Evolutionary conservation across 2,329 filamentous ascomycete species (phyloP), one percentile per base, ranked within the genome.

Genomic region (Calonectria pteridis): DNA sequence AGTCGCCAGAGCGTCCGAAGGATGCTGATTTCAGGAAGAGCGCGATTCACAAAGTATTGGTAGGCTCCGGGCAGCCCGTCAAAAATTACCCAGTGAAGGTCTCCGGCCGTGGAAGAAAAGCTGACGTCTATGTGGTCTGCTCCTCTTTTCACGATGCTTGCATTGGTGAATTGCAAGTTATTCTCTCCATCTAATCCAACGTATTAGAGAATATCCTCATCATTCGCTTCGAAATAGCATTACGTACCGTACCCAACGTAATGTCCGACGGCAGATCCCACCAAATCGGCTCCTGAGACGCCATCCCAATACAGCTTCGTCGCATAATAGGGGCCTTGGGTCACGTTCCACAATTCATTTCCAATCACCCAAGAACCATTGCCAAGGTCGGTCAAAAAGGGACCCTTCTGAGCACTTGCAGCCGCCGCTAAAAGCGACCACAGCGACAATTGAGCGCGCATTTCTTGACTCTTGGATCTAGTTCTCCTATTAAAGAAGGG

Each of bases 1-100:
- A 62, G 33, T 10, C 55, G 55, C 55, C 55, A 62, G 3, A 62
- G 55, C 3, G 55, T 62, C 40, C 55, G 33, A 7, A 62, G 55
- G 10, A 62, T 62, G 55, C 55, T 62, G 3, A 62, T 62, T 3
- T 62, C 55, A 3, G 55, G 55, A 23, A 62, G 55, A 10, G 55
- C 55, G 5, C 14, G n/a, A 18, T 62, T 62, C 35, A 62, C 55
- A 20, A 40, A 62, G 18, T 62, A 62, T n/a, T 62, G 55, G 29
- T 62, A 62, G 23, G 55, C 55, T 28, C 55, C 55, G 13, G 55
- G 55, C 10, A 62, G 33, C 1, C 35, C 55, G 23, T 62, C 35
- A 16, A 62, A 62, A 26, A 62, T 62, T 7, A 62, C 55, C 55
- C 55, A 62, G n/a, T 62, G 55, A 18, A 62, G 35, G 14, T 62